phyloP scores from a whole-genome alignment of 139 green algal genomes.

The Tetradesmus obliquus region DNA sequence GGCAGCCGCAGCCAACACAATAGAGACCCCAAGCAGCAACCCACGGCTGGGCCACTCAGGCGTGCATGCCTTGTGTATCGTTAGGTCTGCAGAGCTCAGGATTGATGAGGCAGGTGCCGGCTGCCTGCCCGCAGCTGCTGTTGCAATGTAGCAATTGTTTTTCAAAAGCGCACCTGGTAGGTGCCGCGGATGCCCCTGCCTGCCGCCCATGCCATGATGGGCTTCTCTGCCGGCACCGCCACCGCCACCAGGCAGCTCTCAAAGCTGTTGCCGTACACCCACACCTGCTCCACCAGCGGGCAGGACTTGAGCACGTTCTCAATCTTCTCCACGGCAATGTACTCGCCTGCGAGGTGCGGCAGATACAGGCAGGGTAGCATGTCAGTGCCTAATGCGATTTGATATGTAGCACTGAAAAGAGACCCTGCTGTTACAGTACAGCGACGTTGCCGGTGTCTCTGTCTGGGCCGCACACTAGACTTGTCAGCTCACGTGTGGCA shows the following conservation, averaged over 20 bases:
- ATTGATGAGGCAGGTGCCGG: too few relatives aligned
- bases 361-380: conserved; percentile 8
- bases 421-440: neutral
- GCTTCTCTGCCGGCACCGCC: conserved; percentile 83
- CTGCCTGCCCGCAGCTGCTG: too few relatives aligned
- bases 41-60: too few relatives aligned
- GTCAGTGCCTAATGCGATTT: neutral
- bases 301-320: conserved; percentile 85
- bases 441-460: neutral
- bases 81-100: neutral
- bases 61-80: neutral
- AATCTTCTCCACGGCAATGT: conserved; percentile 90
- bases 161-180: neutral
- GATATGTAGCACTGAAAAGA: neutral
- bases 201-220: conserved; percentile 66
- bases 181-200: conserved; percentile 50
- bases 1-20: too few relatives aligned
- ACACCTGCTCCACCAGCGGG: conserved; percentile 84
- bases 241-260: conserved; percentile 85
- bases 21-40: too few relatives aligned
- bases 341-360: conserved; percentile 62
- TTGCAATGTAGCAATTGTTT: neutral
- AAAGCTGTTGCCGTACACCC: conserved; percentile 89
- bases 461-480: too few relatives aligned
- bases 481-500: too few relatives aligned